Evolutionary conservation across 2,329 filamentous ascomycete genomes (phyloP), one percentile per base, ranked within the genome.

Genomic region (Diplodia mutila): DNA sequence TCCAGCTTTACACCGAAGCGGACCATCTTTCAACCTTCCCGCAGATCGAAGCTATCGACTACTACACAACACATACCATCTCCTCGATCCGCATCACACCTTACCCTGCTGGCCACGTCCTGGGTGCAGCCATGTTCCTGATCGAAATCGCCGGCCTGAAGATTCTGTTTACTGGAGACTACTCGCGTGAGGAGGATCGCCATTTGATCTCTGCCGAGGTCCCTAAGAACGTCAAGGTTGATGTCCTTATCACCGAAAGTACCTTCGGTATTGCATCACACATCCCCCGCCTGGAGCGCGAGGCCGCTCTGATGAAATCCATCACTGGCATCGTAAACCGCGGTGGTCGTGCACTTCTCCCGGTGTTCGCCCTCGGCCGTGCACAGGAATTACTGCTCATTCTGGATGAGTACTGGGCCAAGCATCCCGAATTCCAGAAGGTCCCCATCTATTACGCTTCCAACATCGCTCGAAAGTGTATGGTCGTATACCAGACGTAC

Each of bases 401-500:
- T 74, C 84, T 99, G 7, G 95, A 99, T 74, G 95, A 99, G 78
- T 98, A 97, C 80, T 99, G 95, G 95, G 87, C 87, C 70, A 92
- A 93, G 67, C 94, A 99, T 75, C 82, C 88, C 0, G 94, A 97
- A 73, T 93, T 90, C 72, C 94, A 97, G 71, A 93, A 92, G 71
- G 90, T 91, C 42, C 95, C 95, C 5, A 98, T 99, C 70, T 99
- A 98, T 82, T 99, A 98, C 78, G 96, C 96, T 66, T 95, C 92
- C 74, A 97, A 97, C 74, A 87, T 98, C 51, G 95, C 95, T 0
- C 86, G 94, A 70, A 95, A 97, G 80, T 99, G 95, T 81, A 99
- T 99, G 95, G 88, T 97, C 34, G 93, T 98, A 3, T 99, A 99
- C 77, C 95, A 98, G 78, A 99, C 95, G 1, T 99, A 98, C 75